phyloP scores from a whole-genome alignment of 371 early-diverging fungal genomes.

The Mortierella sp. region DNA sequence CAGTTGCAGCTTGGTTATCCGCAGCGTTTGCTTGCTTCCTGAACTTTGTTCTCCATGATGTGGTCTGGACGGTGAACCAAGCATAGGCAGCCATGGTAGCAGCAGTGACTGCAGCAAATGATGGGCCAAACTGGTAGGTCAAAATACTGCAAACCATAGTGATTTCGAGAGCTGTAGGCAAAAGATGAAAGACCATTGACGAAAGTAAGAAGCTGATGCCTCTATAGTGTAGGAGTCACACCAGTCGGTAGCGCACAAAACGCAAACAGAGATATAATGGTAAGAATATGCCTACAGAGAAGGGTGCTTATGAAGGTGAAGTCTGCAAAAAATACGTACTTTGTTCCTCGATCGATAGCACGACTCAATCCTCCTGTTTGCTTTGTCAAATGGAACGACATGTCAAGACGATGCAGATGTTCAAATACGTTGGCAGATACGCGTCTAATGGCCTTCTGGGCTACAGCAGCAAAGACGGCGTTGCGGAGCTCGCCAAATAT shows the following conservation, averaged over 20 bases:
- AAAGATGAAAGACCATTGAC: slow-evolving; percentile 92
- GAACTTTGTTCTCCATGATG: slow-evolving; percentile 89
- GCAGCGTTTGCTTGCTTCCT: slow-evolving; percentile 93
- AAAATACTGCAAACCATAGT: slow-evolving; percentile 95
- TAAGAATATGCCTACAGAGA: neutral
- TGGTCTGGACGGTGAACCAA: slow-evolving; percentile 89
- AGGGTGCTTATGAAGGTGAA: neutral
- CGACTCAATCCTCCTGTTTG: slow-evolving; percentile 96
- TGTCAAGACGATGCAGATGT: slow-evolving; percentile 89
- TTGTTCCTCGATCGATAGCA: slow-evolving; percentile 98
- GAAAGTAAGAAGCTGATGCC: slow-evolving; percentile 95
- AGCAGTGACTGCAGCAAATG: slow-evolving; percentile 89
- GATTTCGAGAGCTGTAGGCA: slow-evolving; percentile 96
- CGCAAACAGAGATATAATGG: neutral
- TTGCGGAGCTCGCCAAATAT: slow-evolving; percentile 92
- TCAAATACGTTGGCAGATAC: slow-evolving; percentile 90
- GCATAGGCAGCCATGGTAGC: slow-evolving; percentile 89
- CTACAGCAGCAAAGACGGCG: slow-evolving; percentile 94
- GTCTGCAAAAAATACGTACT: slow-evolving; percentile 62
- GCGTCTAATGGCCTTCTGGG: slow-evolving; percentile 94
- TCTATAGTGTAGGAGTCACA: slow-evolving; percentile 55
- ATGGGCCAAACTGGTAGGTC: slow-evolving; percentile 86
- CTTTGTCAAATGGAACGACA: slow-evolving; percentile 89
- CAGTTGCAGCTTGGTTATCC: slow-evolving; percentile 93
- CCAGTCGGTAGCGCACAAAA: too few species aligned